Base-by-base conservation (phyloP, 306 rosid species). In the Sicyos edulis region DNA sequence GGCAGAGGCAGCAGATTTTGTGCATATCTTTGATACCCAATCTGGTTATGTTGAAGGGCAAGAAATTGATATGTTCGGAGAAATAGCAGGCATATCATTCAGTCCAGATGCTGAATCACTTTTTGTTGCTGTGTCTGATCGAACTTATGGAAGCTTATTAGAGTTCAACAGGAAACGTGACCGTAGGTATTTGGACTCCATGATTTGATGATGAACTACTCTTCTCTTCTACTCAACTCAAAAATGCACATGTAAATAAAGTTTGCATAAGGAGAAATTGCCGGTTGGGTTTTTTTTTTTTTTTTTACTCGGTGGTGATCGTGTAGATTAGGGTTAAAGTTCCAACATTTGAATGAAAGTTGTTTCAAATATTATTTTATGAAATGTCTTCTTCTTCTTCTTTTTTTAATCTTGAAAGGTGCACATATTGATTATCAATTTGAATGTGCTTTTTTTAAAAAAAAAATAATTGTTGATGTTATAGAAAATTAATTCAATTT, bases 1-100 rank as follows among this genome's bases (percentile, higher is more conserved):
- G 86, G 96, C 96, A 0, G 97, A 91, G 86, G 88, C 97, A 17
- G 97, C 97, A 2, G 97, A 91, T 80, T 91, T 88, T 44, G 96
- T 91, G 64, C 97, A 91, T 59, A 86, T 91, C 42, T 91, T 82
- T 44, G 96, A 91, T 20, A 87, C 82, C 79, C 86, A 85, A 61
- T 76, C 77, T 50, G 92, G 96, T 51, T 91, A 85, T 9, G 82
- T 78, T 50, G 82, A 82, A 74, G 96, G 86, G 75, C 97, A 91
- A 73, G 91, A 87, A 76, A 82, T 91, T 0, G 92, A 88, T 81
- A 86, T 91, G 83, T 91, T 91, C 17, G 97, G 97, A 54, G 97
- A 91, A 87, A 86, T 91, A 74, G 87, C 97, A 13, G 97, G 97
- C 63, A 80, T 91, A 77, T 88, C 92, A 19, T 88, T 88, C 84